Conservation (phyloP, 306 rosid genomes). For the Lathyrus aphaca region DNA sequence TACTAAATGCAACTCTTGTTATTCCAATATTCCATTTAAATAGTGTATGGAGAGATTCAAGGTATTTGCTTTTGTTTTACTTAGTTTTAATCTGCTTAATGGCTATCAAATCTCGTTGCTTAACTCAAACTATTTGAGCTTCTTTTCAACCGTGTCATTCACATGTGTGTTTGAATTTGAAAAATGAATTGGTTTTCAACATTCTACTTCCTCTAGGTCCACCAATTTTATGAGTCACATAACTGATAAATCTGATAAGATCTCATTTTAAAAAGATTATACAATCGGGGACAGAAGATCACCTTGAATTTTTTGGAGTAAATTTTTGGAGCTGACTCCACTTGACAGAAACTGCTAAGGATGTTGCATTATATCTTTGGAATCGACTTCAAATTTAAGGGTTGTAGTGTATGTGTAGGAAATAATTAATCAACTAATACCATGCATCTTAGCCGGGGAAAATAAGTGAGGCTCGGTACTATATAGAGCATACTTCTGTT, state of each 20-base stretch:
- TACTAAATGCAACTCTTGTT: conserved; percentile 86
- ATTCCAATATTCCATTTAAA: conserved; percentile 96
- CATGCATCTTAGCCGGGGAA: neutral
- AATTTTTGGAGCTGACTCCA: conserved; percentile 15
- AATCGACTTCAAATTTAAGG: conserved; percentile 30
- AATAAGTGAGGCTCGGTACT: conserved; percentile 29
- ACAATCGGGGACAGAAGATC: conserved; percentile 14
- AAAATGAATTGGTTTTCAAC: conserved; percentile 22
- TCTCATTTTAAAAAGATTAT: conserved; percentile 9
- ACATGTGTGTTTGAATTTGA: conserved; percentile 24
- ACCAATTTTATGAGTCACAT: conserved; percentile 22
- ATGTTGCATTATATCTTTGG: conserved; percentile 16
- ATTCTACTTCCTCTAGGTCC: conserved; percentile 21
- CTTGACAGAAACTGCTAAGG: conserved; percentile 2
- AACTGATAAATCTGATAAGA: conserved; percentile 18
- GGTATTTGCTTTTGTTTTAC: conserved; percentile 49
- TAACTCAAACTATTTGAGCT: neutral
- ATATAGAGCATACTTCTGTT: conserved; percentile 21
- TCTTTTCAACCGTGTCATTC: conserved; percentile 20
- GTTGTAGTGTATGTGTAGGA: conserved; percentile 8
- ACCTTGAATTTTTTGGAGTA: conserved; percentile 25
- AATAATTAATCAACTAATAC: conserved; percentile 25
- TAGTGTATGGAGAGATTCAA: conserved; percentile 96
- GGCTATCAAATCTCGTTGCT: conserved; percentile 14
- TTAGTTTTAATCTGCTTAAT: conserved; percentile 15